Percentiles rank a stretch among this genome's conserved stretches.
Conservation (phyloP, 192 early-diverging fungal genomes). For the Backusella circina region DNA sequence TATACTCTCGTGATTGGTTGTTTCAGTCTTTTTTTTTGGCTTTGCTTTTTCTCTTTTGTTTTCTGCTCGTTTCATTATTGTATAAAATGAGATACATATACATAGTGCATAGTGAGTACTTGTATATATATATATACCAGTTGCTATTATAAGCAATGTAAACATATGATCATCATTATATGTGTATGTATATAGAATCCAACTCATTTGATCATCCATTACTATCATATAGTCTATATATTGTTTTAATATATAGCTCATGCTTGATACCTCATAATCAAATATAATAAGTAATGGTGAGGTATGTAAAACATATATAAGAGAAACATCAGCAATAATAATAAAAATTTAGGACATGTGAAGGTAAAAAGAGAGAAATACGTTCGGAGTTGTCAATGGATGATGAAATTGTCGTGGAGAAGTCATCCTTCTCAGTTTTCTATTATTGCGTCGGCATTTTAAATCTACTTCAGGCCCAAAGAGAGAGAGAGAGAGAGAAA, state of each 20-base stretch:
- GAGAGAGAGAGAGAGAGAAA: not conserved
- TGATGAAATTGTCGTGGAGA: not conserved
- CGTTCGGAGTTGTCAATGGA: not conserved
- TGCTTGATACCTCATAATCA: not conserved
- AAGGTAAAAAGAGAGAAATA: not conserved
- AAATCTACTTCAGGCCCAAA: not conserved
- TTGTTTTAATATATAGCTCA: not conserved
- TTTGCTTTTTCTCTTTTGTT: not conserved
- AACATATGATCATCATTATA: not conserved
- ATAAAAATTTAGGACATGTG: not conserved
- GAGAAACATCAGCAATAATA: not conserved
- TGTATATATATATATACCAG: no score
- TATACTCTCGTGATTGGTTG: not conserved
- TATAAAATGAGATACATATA: no score
- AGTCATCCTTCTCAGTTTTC: not conserved
- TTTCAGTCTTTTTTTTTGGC: not conserved
- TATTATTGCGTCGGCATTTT: not conserved
- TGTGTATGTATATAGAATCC: not conserved
- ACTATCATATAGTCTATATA: not conserved
- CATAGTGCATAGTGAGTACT: no score
- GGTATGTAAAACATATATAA: not conserved
- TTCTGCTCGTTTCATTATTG: not conserved
- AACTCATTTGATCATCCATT: not conserved
- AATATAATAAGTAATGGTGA: not conserved
- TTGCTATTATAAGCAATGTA: no score